Conservation (phyloP, 371 early-diverging fungal genomes). For the Circinella minor region DNA sequence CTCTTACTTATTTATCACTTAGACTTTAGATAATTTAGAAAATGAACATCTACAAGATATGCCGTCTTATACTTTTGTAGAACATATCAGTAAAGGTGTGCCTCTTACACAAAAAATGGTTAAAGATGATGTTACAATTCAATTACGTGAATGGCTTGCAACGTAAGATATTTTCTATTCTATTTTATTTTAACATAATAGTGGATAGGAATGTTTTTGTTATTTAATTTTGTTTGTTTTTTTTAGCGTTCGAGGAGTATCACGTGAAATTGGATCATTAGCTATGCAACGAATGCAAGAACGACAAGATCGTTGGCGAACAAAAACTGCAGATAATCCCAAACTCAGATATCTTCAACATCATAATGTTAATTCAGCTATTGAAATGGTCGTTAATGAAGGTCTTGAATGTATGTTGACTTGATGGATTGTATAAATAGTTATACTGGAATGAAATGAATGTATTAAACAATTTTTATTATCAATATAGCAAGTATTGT, state of each 20-base stretch:
- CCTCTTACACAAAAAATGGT: constrained; percentile 86
- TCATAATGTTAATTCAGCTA: constrained; percentile 78
- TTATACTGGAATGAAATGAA: neutral
- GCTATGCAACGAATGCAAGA: constrained; percentile 81
- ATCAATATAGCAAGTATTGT: constrained; percentile 60
- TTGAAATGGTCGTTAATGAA: constrained; percentile 89
- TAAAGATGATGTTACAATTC: constrained; percentile 81
- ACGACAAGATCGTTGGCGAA: constrained; percentile 68
- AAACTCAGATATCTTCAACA: constrained; percentile 59
- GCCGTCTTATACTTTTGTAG: constrained; percentile 77
- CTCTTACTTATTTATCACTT: too few relatives aligned
- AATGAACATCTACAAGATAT: constrained; percentile 70
- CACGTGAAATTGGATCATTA: constrained; percentile 83
- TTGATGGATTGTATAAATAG: neutral
- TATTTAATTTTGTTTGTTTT: too few relatives aligned
- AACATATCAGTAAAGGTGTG: constrained; percentile 81
- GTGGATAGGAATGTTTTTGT: too few relatives aligned
- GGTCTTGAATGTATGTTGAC: constrained; percentile 78
- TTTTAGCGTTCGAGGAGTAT: constrained; percentile 79
- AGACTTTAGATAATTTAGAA: constrained; percentile 84
- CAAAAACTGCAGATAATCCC: constrained; percentile 58
- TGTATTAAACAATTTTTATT: neutral
- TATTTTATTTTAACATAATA: neutral
- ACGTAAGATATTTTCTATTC: constrained; percentile 48
- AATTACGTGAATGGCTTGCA: constrained; percentile 93